A percentile compares a stretch with the other conserved stretches of the same genome.
phyloP scores from a whole-genome alignment of 805 yeast genomes.

The Starmerella davenportii region DNA sequence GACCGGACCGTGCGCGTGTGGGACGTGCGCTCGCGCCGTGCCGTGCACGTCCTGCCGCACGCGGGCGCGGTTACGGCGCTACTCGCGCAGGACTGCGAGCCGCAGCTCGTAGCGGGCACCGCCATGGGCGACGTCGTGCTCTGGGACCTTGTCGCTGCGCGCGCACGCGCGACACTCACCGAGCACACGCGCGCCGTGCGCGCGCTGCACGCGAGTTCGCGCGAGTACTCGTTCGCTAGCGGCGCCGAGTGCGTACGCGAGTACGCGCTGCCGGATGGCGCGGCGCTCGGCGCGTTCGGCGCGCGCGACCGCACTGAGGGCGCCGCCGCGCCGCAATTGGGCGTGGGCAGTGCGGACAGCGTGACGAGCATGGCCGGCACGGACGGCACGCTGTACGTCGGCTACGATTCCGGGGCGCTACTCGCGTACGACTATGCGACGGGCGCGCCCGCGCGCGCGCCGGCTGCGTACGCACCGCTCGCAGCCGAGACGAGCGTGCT shows the following conservation, averaged over 20 bases:
- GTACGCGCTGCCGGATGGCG: conserved; percentile 69
- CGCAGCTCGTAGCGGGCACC: conserved; percentile 70
- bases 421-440: conserved; percentile 60
- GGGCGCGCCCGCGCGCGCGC: conserved; percentile 43
- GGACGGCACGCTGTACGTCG: conserved; percentile 29
- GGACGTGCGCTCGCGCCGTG: conserved; percentile 72
- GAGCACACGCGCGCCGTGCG: conserved; percentile 75
- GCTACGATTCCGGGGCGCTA: conserved; percentile 68
- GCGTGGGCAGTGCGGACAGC: conserved; percentile 39
- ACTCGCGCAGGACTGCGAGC: conserved; percentile 50
- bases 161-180: conserved; percentile 51
- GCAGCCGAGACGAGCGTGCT: conserved; percentile 40
- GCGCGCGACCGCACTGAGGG: conserved; percentile 22
- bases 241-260: conserved; percentile 68
- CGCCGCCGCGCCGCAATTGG: not conserved
- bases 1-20: conserved; percentile 77
- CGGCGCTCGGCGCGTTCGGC: conserved; percentile 39
- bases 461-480: conserved; percentile 23
- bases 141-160: conserved; percentile 83
- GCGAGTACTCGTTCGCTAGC: conserved; percentile 55
- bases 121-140: conserved; percentile 68
- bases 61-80: conserved; percentile 55
- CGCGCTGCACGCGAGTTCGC: conserved; percentile 48
- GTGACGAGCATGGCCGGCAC: conserved; percentile 14
- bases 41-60: conserved; percentile 63